phyloP scores from a whole-genome alignment of 1,284 basidiomycete genomes.

The Spongispora temasekensis region DNA sequence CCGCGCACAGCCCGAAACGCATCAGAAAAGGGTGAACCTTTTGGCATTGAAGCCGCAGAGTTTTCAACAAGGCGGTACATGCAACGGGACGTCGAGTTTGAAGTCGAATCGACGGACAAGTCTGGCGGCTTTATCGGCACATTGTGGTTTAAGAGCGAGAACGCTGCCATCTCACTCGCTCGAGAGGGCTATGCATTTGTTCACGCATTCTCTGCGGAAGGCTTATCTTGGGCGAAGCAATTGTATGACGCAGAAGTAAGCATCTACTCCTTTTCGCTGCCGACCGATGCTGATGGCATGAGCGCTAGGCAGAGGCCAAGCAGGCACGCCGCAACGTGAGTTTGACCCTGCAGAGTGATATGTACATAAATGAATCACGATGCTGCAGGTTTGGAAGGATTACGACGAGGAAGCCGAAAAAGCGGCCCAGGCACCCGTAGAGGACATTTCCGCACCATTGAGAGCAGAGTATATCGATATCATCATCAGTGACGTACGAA shows the following conservation, averaged over 20 bases:
- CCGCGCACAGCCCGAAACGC: conserved; percentile 81
- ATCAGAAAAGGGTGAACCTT: conserved; percentile 90
- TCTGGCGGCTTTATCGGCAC: conserved; percentile 95
- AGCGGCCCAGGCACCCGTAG: conserved; percentile 46
- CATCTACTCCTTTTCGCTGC: conserved; percentile 14
- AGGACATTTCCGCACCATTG: conserved; percentile 54
- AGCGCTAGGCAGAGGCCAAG: conserved; percentile 72
- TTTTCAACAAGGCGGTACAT: conserved; percentile 82
- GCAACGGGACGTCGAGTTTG: conserved; percentile 95
- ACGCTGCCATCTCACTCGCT: conserved; percentile 83
- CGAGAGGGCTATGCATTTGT: conserved; percentile 85
- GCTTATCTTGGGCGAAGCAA: conserved; percentile 75
- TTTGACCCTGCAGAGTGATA: conserved; percentile 11
- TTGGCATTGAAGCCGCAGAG: conserved; percentile 80
- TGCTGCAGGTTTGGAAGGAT: conserved; percentile 79
- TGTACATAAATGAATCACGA: no score
- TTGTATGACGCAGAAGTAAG: conserved; percentile 82
- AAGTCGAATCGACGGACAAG: conserved; percentile 90
- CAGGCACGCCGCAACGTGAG: conserved; percentile 73
- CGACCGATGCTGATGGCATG: conserved; percentile 7
- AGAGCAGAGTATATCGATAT: conserved; percentile 88
- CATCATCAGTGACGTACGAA: conserved; percentile 87
- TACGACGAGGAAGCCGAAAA: conserved; percentile 71
- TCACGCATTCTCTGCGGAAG: conserved; percentile 86
- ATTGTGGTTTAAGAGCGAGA: conserved; percentile 83